Conservation (phyloP, 2,329 filamentous ascomycete species). For the Cordyceps javanica region DNA sequence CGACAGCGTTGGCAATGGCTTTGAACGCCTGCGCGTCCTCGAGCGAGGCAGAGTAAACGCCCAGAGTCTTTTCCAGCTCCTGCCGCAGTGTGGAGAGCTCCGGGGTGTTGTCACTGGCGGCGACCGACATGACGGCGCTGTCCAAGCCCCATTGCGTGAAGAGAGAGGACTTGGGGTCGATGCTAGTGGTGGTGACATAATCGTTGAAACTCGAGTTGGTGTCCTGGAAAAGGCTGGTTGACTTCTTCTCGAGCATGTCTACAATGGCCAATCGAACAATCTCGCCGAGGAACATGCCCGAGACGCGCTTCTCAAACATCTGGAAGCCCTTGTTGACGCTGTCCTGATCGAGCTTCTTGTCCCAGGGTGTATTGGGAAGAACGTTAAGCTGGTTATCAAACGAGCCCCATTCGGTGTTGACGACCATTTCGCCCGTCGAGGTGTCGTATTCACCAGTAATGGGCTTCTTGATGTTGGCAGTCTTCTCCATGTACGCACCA, state of each 20-base stretch:
- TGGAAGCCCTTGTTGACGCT: constrained; percentile 91
- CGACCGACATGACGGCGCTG: constrained; percentile 81
- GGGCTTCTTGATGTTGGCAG: constrained; percentile 75
- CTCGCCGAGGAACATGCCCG: constrained; percentile 96
- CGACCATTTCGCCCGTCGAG: constrained; percentile 86
- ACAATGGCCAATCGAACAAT: constrained; percentile 76
- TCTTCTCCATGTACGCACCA: constrained; percentile 92
- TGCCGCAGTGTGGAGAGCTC: constrained; percentile 69
- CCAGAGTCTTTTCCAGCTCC: constrained; percentile 69
- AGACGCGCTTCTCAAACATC: constrained; percentile 98
- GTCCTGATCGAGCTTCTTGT: constrained; percentile 67
- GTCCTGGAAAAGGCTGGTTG: constrained; percentile 68
- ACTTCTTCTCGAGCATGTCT: constrained; percentile 61
- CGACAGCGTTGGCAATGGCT: constrained; percentile 73
- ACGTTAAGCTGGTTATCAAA: constrained; percentile 93
- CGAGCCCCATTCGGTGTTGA: constrained; percentile 98
- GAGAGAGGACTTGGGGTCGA: constrained; percentile 60
- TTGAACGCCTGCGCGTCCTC: constrained; percentile 90
- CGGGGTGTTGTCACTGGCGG: constrained; percentile 70
- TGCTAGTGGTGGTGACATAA: constrained; percentile 61
- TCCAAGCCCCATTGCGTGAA: constrained; percentile 84
- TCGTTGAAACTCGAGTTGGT: constrained; percentile 67
- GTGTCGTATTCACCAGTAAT: constrained; percentile 65
- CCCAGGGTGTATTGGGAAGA: constrained; percentile 79
- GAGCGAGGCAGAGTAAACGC: constrained; percentile 66